Conservation (phyloP, 2,329 filamentous ascomycete genomes). For the Aurifilum marmelostoma region DNA sequence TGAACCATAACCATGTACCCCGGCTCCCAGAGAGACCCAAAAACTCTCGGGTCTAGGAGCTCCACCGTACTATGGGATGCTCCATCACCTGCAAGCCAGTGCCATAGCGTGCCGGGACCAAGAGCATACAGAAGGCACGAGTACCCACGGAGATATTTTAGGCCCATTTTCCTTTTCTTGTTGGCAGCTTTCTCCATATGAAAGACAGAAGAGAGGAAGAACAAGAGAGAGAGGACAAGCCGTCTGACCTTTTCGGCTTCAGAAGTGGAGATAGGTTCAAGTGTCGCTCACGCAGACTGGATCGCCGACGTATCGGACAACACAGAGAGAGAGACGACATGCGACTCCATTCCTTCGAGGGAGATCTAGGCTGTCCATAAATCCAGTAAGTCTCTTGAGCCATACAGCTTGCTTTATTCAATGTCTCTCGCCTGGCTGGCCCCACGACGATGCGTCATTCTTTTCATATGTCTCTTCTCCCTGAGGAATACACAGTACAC, state of each 20-base stretch:
- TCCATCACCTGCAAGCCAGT: slow-evolving; percentile 28
- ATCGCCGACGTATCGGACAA: slow-evolving; percentile 13
- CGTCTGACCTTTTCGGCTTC: slow-evolving; percentile 14
- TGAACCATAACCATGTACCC: slow-evolving; percentile 34
- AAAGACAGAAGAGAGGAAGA: slow-evolving; percentile 19
- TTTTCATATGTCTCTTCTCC: slow-evolving; percentile 3
- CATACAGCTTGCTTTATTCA: slow-evolving; percentile 11
- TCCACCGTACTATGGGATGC: slow-evolving; percentile 26
- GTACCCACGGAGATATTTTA: slow-evolving; percentile 28
- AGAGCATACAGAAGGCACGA: slow-evolving; percentile 27
- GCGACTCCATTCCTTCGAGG: slow-evolving; percentile 8
- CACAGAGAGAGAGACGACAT: slow-evolving; percentile 13
- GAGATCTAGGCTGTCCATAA: slow-evolving; percentile 9
- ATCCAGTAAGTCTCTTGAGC: slow-evolving; percentile 20
- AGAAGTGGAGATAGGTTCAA: slow-evolving; percentile 23
- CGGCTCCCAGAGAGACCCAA: slow-evolving; percentile 30
- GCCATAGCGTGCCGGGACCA: slow-evolving; percentile 23
- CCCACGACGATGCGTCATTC: background rate
- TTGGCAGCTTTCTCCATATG: slow-evolving; percentile 21
- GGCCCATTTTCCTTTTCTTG: slow-evolving; percentile 14
- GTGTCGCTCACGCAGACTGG: slow-evolving; percentile 16
- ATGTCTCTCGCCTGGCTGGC: background rate
- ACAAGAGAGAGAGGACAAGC: slow-evolving; percentile 17
- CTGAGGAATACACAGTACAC: background rate
- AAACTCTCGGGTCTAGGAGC: slow-evolving; percentile 23